Evolutionary conservation across 495 filamentous ascomycete species (phyloP).

Genomic region (Hapsidospora chrysogenum): DNA sequence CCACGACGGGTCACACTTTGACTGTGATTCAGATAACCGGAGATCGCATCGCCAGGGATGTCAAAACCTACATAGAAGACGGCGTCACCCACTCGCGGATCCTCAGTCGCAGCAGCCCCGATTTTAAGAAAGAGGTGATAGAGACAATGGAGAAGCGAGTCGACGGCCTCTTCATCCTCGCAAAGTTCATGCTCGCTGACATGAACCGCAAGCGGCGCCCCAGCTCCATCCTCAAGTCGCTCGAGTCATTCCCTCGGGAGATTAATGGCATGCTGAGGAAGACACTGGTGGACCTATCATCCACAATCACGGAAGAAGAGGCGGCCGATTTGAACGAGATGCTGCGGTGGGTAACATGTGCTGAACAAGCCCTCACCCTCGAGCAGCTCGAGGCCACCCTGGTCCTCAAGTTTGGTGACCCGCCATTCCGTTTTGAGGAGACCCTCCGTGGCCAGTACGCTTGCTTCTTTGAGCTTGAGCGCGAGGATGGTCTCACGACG

Average conservation of each 20-base stretch:
- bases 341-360: conserved; percentile 16
- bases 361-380: conserved; percentile 11
- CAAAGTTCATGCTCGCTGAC: conserved; percentile 18
- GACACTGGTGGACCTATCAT: conserved; percentile 12
- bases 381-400: conserved; percentile 15
- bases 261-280: conserved; percentile 18
- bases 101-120: conserved; percentile 7
- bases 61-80: conserved; percentile 12
- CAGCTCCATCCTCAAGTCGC: conserved; percentile 10
- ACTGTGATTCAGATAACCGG: conserved; percentile 16
- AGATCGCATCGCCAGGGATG: conserved; percentile 15
- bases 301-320: conserved; percentile 9
- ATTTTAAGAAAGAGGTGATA: conserved; percentile 12
- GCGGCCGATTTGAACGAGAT: conserved; percentile 16
- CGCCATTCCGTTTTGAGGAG: conserved; percentile 15
- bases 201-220: conserved; percentile 12
- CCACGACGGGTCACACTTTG: conserved; percentile 7
- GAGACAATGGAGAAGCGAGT: conserved; percentile 13
- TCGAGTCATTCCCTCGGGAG: conserved; percentile 14
- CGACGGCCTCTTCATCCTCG: conserved; percentile 22
- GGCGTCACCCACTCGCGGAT: conserved; percentile 12
- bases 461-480: conserved; percentile 16
- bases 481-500: conserved; percentile 17
- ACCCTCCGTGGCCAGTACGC: conserved; percentile 16
- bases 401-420: conserved; percentile 14